phyloP scores from a whole-genome alignment of 129 eudicot species.

The Chrysanthemum makinoi region DNA sequence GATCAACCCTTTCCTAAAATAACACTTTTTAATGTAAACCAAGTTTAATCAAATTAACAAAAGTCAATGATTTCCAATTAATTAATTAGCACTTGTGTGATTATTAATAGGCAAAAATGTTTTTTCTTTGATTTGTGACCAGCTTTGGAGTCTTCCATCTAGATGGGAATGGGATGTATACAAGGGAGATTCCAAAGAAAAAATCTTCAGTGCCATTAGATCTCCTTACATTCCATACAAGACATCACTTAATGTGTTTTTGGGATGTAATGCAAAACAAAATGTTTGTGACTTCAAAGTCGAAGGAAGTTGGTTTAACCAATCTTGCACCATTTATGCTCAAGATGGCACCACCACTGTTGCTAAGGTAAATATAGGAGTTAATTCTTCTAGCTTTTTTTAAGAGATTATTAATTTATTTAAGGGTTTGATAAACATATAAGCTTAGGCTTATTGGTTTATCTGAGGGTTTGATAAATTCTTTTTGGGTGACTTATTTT shows the following conservation, averaged over 20 bases:
- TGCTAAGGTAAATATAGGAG: constrained; percentile 31
- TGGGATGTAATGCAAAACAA: constrained; percentile 25
- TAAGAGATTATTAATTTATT: background rate
- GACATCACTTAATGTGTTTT: constrained; percentile 38
- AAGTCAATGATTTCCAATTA: no score
- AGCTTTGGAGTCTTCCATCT: no score
- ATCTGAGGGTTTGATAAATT: no score
- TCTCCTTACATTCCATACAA: constrained; percentile 32
- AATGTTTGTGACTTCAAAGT: constrained; percentile 36
- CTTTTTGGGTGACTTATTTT: no score
- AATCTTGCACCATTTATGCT: constrained; percentile 36
- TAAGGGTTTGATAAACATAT: no score
- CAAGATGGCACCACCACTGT: constrained; percentile 29
- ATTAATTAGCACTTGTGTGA: no score
- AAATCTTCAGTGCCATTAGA: constrained; percentile 29
- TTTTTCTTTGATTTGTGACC: no score
- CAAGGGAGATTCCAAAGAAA: constrained; percentile 39
- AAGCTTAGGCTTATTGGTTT: no score
- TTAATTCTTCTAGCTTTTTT: background rate
- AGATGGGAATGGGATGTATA: constrained; percentile 32
- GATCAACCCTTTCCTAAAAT: no score
- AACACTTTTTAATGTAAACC: no score
- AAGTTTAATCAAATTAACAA: no score
- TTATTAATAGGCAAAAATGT: no score
- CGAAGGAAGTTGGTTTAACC: constrained; percentile 39